Conservation (phyloP, 106 monocot species). For the Acorus gramineus region DNA sequence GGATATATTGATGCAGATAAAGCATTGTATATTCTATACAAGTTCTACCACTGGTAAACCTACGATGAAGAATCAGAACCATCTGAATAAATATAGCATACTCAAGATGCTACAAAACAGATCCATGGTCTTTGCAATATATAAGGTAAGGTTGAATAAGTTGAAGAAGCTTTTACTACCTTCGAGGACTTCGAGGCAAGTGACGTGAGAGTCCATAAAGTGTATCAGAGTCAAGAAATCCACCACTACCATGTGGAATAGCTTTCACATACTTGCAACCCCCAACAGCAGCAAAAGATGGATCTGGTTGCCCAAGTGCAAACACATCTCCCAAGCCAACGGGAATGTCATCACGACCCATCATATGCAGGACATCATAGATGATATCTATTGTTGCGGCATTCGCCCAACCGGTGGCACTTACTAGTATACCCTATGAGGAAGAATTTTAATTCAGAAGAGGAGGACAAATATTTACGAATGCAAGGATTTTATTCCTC, state of each 20-base stretch:
- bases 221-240: constrained; percentile 80
- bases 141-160: too few relatives aligned
- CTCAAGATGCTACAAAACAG: too few relatives aligned
- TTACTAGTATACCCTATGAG: constrained; percentile 67
- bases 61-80: too few relatives aligned
- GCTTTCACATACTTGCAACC: constrained; percentile 54
- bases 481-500: background rate
- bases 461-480: background rate
- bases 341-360: constrained; percentile 92
- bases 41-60: too few relatives aligned
- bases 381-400: constrained; percentile 74
- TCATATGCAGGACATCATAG: constrained; percentile 92
- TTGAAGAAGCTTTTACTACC: constrained; percentile 20
- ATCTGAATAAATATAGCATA: too few relatives aligned
- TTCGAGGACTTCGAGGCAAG: constrained; percentile 79
- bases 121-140: too few relatives aligned
- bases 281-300: constrained; percentile 8
- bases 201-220: constrained; percentile 67
- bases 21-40: too few relatives aligned
- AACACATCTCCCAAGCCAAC: constrained; percentile 62
- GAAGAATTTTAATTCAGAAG: background rate
- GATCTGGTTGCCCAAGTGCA: constrained; percentile 26
- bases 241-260: constrained; percentile 78
- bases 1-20: too few relatives aligned
- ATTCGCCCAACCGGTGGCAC: constrained; percentile 82